These are phyloP conservation scores for Amanita rimosa DNA, from an alignment of 768 basidiomycete species.

Conservation along the genomic window DNA sequence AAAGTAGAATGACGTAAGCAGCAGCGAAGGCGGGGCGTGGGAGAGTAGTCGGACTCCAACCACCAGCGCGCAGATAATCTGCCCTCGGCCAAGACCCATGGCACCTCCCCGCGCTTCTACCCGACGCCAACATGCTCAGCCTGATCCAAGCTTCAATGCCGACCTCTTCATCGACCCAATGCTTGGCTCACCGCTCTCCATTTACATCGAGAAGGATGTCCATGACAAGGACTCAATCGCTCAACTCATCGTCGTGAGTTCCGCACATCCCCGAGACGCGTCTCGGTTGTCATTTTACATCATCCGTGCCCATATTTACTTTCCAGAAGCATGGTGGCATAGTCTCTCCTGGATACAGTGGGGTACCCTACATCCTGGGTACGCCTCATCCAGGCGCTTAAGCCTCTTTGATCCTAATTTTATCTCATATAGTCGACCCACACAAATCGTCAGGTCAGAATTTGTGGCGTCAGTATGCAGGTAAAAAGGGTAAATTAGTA, in stretches of 20 bases:
- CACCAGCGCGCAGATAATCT: conserved; percentile 28
- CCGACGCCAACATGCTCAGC: conserved; percentile 27
- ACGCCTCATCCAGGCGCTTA: conserved; percentile 14
- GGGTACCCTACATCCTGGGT: conserved; percentile 75
- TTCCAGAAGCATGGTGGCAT: conserved; percentile 70
- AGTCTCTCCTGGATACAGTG: conserved; percentile 66
- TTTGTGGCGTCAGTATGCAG: conserved; percentile 66
- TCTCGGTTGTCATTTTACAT: conserved; percentile 5
- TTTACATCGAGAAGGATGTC: conserved; percentile 79
- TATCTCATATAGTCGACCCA: conserved; percentile 51
- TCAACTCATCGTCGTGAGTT: conserved; percentile 55
- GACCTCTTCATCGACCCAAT: conserved; percentile 74
- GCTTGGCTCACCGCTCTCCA: conserved; percentile 61
- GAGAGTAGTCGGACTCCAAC: conserved; percentile 32
- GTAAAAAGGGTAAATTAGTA: conserved; percentile 73
- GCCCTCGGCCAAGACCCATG: conserved; percentile 54
- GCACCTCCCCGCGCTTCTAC: conserved; percentile 60
- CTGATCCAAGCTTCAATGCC: conserved; percentile 24
- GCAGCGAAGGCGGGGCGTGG: conserved; percentile 10
- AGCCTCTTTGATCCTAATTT: background rate
- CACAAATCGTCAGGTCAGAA: conserved; percentile 73
- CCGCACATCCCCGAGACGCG: conserved; percentile 7
- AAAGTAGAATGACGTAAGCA: background rate
- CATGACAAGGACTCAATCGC: conserved; percentile 53
- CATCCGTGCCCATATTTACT: background rate